Base-by-base conservation (phyloP, 139 green algal species). In the Axilococcus clingmanii region DNA sequence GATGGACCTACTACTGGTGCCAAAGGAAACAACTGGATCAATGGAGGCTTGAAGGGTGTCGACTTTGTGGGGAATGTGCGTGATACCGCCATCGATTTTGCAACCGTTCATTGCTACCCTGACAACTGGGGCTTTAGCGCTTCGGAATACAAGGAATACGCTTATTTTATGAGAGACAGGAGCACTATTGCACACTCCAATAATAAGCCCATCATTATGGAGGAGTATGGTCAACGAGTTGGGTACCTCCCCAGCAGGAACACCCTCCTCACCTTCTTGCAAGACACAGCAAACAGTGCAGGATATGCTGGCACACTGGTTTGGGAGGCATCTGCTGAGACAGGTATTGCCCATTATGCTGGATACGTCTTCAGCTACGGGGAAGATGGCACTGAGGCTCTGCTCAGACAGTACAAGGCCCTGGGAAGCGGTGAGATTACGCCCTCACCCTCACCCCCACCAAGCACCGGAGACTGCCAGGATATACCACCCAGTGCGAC, bases 161-260 rank as follows among this genome's bases (percentile, higher is more conserved):
- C 15, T 16, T 23, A 40, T 40, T 55, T 31, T 55, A 25, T 46
- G 19, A 40, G 44, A 27, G 52, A 68, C 40, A 54, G 68, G n/a
- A 54, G 50, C 25, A 28, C 43, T 8, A 42, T 69, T 40, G 68
- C 57, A 3, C 40, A 66, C 35, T 30, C 52, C 12, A 32, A 24
- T 15, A 45, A 51, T 22, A 76, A 72, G 52, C 68, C 68, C 4
- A 57, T 76, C 19, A 57, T 76, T 28, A 51, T 76, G 50, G 68
- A 76, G 35, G 68, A 76, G 40, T 69, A 59, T 31, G 63, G 68
- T 27, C 66, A 61, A 55, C 40, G 61, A 22, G 12, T 27, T 22
- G 53, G 53, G 14, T 61, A 50, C 35, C 25, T 61, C 14, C 37
- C 40, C 8, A 44, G 22, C 22, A 27, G 53, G 12, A 28, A 61